Evolutionary conservation across 257 asterid genomes (phyloP).

Genomic region (Galeopsis tetrahit): DNA sequence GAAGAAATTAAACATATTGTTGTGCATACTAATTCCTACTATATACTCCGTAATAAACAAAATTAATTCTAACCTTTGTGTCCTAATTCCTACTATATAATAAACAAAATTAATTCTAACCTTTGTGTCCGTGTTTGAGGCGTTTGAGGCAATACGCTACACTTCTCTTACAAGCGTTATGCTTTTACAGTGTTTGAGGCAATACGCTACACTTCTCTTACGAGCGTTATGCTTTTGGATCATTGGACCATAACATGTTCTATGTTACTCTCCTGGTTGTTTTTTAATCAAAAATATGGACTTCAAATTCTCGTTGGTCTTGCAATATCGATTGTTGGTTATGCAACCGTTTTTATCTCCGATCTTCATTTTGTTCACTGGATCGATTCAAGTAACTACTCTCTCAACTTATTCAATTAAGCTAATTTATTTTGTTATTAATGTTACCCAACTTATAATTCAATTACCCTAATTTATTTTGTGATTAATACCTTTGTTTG

Average conservation of each 20-base stretch:
- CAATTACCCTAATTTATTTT: too few relatives aligned
- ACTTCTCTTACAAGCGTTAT: background rate
- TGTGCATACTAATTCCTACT: too few relatives aligned
- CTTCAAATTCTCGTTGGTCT: conserved; percentile 63
- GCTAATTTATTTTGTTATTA: conserved; percentile 16
- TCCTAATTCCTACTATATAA: too few relatives aligned
- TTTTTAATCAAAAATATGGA: conserved; percentile 78
- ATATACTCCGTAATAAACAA: too few relatives aligned
- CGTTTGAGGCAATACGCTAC: too few relatives aligned
- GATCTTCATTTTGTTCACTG: conserved; percentile 79
- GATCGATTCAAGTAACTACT: conserved; percentile 59
- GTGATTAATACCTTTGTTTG: background rate
- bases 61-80: too few relatives aligned
- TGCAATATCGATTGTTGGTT: conserved; percentile 71
- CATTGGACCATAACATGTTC: conserved; percentile 64
- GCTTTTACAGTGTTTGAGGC: conserved; percentile 78
- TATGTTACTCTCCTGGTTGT: conserved; percentile 65
- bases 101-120: too few relatives aligned
- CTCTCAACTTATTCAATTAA: background rate
- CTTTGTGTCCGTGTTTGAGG: too few relatives aligned
- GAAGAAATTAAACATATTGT: too few relatives aligned
- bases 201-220: conserved; percentile 84
- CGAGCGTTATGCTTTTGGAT: conserved; percentile 94
- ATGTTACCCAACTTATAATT: background rate
- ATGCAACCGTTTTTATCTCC: conserved; percentile 73